Conservation (phyloP, 306 rosid genomes). For the Heteromeles arbutifolia region DNA sequence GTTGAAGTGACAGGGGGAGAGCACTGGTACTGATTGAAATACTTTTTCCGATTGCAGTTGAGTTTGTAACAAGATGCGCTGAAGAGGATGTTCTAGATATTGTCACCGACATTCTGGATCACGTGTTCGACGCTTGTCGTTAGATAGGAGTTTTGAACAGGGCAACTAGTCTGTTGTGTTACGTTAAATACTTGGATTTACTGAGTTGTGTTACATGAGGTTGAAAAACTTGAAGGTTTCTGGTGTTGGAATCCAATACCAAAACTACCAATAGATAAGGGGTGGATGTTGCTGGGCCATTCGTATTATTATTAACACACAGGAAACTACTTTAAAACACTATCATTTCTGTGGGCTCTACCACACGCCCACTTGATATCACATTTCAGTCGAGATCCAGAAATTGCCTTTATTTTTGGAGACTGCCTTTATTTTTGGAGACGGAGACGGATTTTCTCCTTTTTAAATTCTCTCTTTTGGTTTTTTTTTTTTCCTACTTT, state of each 20-base stretch:
- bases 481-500: too few species aligned
- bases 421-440: background rate
- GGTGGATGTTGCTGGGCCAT: background rate
- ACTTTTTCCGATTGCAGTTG: conserved; percentile 36
- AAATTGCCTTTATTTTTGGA: too few species aligned
- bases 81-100: conserved; percentile 49
- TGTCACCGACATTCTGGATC: conserved; percentile 53
- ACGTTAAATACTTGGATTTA: background rate
- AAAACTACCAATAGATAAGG: background rate
- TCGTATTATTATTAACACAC: background rate
- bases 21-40: background rate
- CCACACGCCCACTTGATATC: conserved; percentile 21
- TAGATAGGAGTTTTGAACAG: conserved; percentile 7
- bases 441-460: too few species aligned
- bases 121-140: conserved; percentile 47
- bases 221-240: background rate
- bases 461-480: too few species aligned
- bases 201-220: background rate
- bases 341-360: conserved; percentile 30
- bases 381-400: too few species aligned
- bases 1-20: background rate
- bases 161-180: background rate
- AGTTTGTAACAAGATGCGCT: conserved; percentile 50
- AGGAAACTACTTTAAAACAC: conserved; percentile 4
- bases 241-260: background rate